phyloP scores from a whole-genome alignment of 345 rosid species.

The Alliaria petiolata region DNA sequence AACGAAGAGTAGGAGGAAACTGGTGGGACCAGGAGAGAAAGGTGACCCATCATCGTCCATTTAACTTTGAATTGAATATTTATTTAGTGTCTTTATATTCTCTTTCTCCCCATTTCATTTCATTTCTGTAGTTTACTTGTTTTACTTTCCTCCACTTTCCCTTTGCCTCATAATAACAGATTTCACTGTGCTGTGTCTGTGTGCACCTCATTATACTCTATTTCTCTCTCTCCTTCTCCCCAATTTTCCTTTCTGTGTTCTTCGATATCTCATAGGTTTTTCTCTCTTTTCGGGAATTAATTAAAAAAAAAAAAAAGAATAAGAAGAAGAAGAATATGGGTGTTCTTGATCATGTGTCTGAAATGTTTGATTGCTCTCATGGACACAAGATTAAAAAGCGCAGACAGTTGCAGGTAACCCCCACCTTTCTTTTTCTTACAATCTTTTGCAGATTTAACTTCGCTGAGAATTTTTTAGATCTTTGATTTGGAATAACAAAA shows the following conservation, averaged over 20 bases:
- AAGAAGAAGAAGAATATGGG: slow-evolving; percentile 47
- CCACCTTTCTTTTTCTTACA: not conserved
- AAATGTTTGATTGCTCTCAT: slow-evolving; percentile 73
- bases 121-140: not conserved
- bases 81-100: not conserved
- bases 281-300: not conserved
- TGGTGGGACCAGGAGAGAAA: slow-evolving; percentile 5
- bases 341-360: slow-evolving; percentile 74
- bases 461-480: not conserved
- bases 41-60: not conserved
- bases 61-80: not conserved
- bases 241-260: not conserved
- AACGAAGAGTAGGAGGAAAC: not conserved
- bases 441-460: not conserved
- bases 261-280: not conserved
- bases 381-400: slow-evolving; percentile 56
- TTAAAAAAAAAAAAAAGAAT: no score
- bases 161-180: not conserved
- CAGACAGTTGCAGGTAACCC: slow-evolving; percentile 72
- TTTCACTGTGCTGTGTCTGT: slow-evolving; percentile 5
- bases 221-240: not conserved
- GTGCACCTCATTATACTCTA: no score
- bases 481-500: not conserved
- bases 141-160: not conserved
- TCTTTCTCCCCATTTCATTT: not conserved